phyloP scores from a whole-genome alignment of 371 early-diverging fungal species.

The Amoeboaphelidium occidentale region DNA sequence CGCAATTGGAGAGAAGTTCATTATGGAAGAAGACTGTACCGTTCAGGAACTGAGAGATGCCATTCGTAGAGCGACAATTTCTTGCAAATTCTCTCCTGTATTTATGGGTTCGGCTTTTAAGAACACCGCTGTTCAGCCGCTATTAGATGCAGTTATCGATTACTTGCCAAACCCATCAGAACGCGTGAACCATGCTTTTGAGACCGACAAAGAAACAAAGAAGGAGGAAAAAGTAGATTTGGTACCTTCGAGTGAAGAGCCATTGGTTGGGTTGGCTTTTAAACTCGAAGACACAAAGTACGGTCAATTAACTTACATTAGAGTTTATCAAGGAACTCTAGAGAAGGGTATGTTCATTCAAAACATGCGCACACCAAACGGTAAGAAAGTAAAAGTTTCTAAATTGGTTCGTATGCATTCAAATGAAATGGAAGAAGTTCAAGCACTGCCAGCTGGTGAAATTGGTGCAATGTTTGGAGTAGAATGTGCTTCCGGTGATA shows the following conservation, averaged over 20 bases:
- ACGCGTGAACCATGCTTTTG: slow-evolving; percentile 45
- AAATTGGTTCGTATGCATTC: slow-evolving; percentile 94
- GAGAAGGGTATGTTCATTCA: slow-evolving; percentile 59
- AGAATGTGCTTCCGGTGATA: slow-evolving; percentile 91
- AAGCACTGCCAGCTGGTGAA: slow-evolving; percentile 78
- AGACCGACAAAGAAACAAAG: slow-evolving; percentile 30
- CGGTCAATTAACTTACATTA: slow-evolving; percentile 86
- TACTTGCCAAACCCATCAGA: slow-evolving; percentile 64
- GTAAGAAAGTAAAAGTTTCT: slow-evolving; percentile 83
- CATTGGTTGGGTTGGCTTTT: slow-evolving; percentile 75
- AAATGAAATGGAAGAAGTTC: slow-evolving; percentile 92
- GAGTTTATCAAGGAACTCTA: slow-evolving; percentile 84
- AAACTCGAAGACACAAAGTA: slow-evolving; percentile 84
- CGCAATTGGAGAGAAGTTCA: slow-evolving; percentile 46
- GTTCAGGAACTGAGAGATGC: slow-evolving; percentile 37
- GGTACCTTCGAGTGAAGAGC: slow-evolving; percentile 27
- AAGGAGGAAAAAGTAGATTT: slow-evolving; percentile 35
- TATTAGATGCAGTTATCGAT: slow-evolving; percentile 62
- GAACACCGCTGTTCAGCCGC: slow-evolving; percentile 74
- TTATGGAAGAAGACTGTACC: slow-evolving; percentile 45
- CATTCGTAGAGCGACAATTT: slow-evolving; percentile 40
- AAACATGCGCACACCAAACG: slow-evolving; percentile 71
- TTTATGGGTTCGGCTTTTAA: slow-evolving; percentile 68
- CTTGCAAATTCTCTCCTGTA: slow-evolving; percentile 47
- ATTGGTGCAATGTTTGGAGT: slow-evolving; percentile 95